Conservation (phyloP, 306 rosid species). For the Clitoria ternatea region DNA sequence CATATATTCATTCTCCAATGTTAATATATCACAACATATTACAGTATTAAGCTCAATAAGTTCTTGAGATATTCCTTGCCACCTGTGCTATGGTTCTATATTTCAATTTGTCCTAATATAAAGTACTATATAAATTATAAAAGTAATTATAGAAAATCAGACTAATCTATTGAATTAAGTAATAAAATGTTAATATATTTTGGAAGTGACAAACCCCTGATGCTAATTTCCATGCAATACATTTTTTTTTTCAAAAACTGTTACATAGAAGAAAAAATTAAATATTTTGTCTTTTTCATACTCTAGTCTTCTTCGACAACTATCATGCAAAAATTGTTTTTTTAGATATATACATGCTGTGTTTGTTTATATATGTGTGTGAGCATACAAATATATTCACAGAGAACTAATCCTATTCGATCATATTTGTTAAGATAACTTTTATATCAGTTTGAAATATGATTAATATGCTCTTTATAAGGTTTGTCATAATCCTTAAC, state of each 20-base stretch:
- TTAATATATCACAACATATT: neutral
- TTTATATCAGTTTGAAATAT: no score
- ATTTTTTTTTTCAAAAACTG: neutral
- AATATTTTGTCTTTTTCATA: neutral
- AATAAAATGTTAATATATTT: neutral
- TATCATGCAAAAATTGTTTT: neutral
- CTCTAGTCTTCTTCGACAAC: neutral
- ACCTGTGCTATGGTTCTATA: slow-evolving; percentile 1
- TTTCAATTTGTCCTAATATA: neutral
- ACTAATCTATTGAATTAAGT: neutral
- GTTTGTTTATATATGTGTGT: no score
- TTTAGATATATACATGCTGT: neutral
- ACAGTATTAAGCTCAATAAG: neutral
- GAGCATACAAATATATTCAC: no score
- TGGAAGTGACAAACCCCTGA: neutral
- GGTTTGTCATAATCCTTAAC: no score
- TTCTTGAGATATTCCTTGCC: neutral
- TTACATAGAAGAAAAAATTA: neutral
- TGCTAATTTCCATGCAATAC: neutral
- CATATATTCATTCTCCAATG: neutral
- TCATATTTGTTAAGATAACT: no score
- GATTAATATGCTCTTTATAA: no score
- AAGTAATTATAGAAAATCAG: neutral
- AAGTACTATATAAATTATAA: neutral
- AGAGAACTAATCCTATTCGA: neutral